Conservation (phyloP, 1,139 yeast genomes). For the Suhomyces maxii region DNA sequence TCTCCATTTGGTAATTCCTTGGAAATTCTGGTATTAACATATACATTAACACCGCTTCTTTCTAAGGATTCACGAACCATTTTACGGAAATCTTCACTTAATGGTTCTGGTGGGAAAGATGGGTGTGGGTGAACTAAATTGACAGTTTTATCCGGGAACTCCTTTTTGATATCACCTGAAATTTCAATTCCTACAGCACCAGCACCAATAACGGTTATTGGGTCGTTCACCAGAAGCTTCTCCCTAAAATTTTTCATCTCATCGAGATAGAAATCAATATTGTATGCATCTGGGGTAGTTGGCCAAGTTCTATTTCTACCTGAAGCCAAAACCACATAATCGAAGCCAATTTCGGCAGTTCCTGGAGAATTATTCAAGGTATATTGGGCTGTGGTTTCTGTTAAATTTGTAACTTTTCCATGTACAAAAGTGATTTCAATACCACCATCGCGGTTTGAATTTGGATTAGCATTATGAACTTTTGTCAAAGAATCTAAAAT, state of each 20-base stretch:
- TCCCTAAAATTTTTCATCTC: conserved; percentile 36
- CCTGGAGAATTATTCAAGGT: conserved; percentile 14
- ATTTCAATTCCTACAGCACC: conserved; percentile 54
- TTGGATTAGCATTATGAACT: conserved; percentile 12
- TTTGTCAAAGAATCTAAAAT: conserved; percentile 15
- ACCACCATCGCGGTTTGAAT: conserved; percentile 18
- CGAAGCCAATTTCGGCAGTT: conserved; percentile 38
- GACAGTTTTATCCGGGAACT: conserved; percentile 36
- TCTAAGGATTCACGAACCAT: conserved; percentile 28
- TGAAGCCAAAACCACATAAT: conserved; percentile 49
- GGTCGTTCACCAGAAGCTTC: conserved; percentile 23
- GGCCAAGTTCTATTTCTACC: conserved; percentile 59
- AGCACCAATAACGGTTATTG: conserved; percentile 44
- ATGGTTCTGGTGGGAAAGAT: conserved; percentile 43
- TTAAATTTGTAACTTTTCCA: conserved; percentile 38
- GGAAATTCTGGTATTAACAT: conserved; percentile 25
- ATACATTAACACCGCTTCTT: conserved; percentile 20
- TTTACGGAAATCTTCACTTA: conserved; percentile 32
- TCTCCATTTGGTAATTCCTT: conserved; percentile 28
- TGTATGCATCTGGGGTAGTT: conserved; percentile 46
- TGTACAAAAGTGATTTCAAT: conserved; percentile 36
- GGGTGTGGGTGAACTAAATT: conserved; percentile 43
- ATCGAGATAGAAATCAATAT: conserved; percentile 25
- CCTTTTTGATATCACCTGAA: conserved; percentile 46
- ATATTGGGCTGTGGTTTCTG: conserved; percentile 27